phyloP scores from a whole-genome alignment of 306 rosid species.

The Fragaria nilgerrensis region DNA sequence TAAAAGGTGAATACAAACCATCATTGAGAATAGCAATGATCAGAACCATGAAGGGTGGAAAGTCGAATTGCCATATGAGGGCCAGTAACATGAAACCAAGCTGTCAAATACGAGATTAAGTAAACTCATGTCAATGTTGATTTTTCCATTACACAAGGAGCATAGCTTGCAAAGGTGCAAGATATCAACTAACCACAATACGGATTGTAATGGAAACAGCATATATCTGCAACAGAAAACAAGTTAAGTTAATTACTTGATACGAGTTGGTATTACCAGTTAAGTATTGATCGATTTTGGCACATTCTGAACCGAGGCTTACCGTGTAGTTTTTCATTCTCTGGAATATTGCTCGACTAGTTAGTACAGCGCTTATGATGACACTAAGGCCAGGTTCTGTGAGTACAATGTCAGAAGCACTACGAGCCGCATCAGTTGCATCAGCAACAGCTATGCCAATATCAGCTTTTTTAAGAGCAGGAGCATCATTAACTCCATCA shows the following conservation, averaged over 20 bases:
- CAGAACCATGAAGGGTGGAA: constrained; percentile 93
- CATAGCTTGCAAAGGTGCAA: neutral
- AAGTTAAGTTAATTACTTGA: neutral
- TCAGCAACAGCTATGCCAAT: constrained; percentile 96
- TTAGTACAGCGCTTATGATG: constrained; percentile 79
- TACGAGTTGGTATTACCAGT: neutral
- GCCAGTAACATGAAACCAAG: constrained; percentile 90
- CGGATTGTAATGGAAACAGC: constrained; percentile 92
- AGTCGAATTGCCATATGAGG: constrained; percentile 84
- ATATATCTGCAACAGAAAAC: constrained; percentile 58
- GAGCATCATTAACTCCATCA: constrained; percentile 89
- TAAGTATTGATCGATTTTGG: neutral
- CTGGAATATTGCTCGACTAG: constrained; percentile 92
- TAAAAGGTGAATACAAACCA: constrained; percentile 38
- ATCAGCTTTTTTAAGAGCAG: constrained; percentile 83
- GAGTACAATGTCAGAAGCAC: constrained; percentile 86
- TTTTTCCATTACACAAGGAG: neutral
- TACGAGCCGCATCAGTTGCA: constrained; percentile 88
- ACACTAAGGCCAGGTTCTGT: constrained; percentile 88
- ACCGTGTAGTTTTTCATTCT: constrained; percentile 91
- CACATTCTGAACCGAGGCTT: constrained; percentile 25
- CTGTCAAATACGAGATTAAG: constrained; percentile 41
- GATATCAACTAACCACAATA: constrained; percentile 59
- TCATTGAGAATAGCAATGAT: constrained; percentile 86
- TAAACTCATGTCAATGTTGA: constrained; percentile 5